A percentile compares a stretch with the other conserved stretches of the same genome.
These are phyloP conservation scores for Mucor saturninus DNA, from an alignment of 371 early-diverging fungal genomes.

Conservation along the genomic window DNA sequence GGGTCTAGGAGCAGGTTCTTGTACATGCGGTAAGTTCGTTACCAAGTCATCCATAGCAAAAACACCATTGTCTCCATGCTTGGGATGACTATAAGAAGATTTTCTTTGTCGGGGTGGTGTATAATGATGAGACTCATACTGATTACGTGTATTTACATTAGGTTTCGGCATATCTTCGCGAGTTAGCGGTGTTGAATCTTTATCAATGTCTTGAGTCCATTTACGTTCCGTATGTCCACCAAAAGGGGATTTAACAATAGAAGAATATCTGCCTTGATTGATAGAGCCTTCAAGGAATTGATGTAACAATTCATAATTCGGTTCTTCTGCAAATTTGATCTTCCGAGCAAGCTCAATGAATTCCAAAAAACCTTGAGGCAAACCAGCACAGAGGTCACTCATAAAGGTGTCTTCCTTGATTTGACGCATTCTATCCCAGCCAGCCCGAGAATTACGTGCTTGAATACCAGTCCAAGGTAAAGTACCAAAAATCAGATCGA, in stretches of 20 bases:
- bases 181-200: conserved; percentile 7
- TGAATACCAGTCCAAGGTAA: conserved; percentile 70
- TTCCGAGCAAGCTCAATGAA: conserved; percentile 76
- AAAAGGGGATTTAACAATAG: conserved; percentile 31
- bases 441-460: conserved; percentile 59
- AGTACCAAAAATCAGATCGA: conserved; percentile 61
- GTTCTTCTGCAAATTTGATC: conserved; percentile 87
- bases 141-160: conserved; percentile 7
- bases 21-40: conserved; percentile 6
- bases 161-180: conserved; percentile 11
- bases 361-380: conserved; percentile 61
- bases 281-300: conserved; percentile 44
- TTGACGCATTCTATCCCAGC: conserved; percentile 67
- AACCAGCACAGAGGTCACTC: conserved; percentile 59
- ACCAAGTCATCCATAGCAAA: conserved; percentile 26
- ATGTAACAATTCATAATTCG: conserved; percentile 81
- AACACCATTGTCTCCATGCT: conserved; percentile 14
- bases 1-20: conserved; percentile 6
- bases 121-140: conserved; percentile 15
- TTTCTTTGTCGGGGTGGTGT: conserved; percentile 9
- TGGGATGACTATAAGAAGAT: conserved; percentile 11
- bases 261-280: conserved; percentile 32
- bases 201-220: conserved; percentile 26
- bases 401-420: conserved; percentile 59
- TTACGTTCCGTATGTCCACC: conserved; percentile 30